These are phyloP conservation scores for Lasiodiplodia sp. DNA, from an alignment of 2,329 filamentous ascomycete genomes.

Conservation along the genomic window DNA sequence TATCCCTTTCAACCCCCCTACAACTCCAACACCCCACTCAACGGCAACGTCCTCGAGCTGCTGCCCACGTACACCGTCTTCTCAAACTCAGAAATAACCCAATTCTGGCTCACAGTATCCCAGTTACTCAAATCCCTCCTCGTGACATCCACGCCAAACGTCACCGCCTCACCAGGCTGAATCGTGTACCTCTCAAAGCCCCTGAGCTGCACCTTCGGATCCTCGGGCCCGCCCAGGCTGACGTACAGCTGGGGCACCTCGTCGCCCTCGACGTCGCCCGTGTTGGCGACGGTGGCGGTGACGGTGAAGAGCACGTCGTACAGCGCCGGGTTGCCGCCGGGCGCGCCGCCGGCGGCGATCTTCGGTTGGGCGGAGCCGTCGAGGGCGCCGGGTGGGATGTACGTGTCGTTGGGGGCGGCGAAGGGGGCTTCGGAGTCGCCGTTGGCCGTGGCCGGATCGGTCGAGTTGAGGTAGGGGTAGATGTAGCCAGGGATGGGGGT, in stretches of 20 bases:
- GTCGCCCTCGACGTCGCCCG: slow-evolving; percentile 68
- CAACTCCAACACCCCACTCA: slow-evolving; percentile 46
- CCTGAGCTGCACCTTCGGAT: slow-evolving; percentile 72
- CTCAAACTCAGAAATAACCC: slow-evolving; percentile 68
- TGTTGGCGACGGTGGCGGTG: slow-evolving; percentile 74
- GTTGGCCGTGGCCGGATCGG: slow-evolving; percentile 61
- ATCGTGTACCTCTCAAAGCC: slow-evolving; percentile 78
- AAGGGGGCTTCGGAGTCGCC: slow-evolving; percentile 65
- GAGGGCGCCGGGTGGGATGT: slow-evolving; percentile 66
- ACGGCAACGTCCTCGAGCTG: slow-evolving; percentile 64
- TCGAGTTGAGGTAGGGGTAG: slow-evolving; percentile 75
- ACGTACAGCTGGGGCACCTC: slow-evolving; percentile 80
- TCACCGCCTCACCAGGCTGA: slow-evolving; percentile 69
- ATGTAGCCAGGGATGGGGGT: slow-evolving; percentile 64
- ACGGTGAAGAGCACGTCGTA: slow-evolving; percentile 75
- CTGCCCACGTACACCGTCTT: slow-evolving; percentile 68
- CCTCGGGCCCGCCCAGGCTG: slow-evolving; percentile 77
- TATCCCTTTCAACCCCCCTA: background rate
- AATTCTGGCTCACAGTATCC: slow-evolving; percentile 82
- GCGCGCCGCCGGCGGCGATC: slow-evolving; percentile 68
- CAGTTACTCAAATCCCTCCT: slow-evolving; percentile 88
- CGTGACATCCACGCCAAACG: slow-evolving; percentile 73
- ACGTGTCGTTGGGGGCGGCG: slow-evolving; percentile 62
- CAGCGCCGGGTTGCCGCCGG: slow-evolving; percentile 67
- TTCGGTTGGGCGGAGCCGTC: slow-evolving; percentile 64